Percentiles rank a stretch among this genome's conserved stretches.
Conservation (phyloP, 441 rosid species). For the Raphanus hybrid region DNA sequence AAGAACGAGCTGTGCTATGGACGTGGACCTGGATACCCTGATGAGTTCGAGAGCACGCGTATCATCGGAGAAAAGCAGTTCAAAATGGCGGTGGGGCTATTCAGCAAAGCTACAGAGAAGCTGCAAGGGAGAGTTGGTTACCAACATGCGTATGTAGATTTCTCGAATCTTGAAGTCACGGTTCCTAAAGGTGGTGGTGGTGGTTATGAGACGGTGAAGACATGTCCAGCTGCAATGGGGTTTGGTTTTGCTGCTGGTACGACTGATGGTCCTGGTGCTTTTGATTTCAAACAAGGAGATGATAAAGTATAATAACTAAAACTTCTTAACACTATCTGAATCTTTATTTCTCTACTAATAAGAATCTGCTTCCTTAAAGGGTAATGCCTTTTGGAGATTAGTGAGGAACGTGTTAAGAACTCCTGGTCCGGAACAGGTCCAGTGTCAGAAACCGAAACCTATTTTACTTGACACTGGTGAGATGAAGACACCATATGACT, state of each 20-base stretch:
- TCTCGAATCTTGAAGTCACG: constrained; percentile 62
- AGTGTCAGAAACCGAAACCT: constrained; percentile 74
- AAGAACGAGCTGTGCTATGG: constrained; percentile 71
- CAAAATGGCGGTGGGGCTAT: constrained; percentile 60
- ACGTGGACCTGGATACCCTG: constrained; percentile 79
- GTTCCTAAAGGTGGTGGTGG: constrained; percentile 53
- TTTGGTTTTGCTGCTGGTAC: constrained; percentile 85
- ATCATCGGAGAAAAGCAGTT: constrained; percentile 71
- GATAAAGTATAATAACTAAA: constrained; percentile 45
- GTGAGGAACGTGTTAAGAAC: constrained; percentile 64
- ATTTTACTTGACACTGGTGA: constrained; percentile 84
- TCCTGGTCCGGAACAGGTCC: constrained; percentile 60
- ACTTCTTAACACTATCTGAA: constrained; percentile 7
- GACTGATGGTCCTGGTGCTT: constrained; percentile 86
- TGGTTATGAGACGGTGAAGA: constrained; percentile 52
- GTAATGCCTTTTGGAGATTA: constrained; percentile 68
- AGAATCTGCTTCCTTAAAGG: constrained; percentile 44
- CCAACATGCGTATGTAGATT: constrained; percentile 65
- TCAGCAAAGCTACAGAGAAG: constrained; percentile 59
- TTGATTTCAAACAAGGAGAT: constrained; percentile 84
- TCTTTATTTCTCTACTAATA: constrained; percentile 3
- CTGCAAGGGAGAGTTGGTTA: constrained; percentile 57
- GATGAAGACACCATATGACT: constrained; percentile 76
- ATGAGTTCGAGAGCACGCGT: constrained; percentile 80
- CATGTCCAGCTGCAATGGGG: constrained; percentile 83